phyloP scores from a whole-genome alignment of 2,329 filamentous ascomycete species.

The Magnaporthiopsis incrustans region DNA sequence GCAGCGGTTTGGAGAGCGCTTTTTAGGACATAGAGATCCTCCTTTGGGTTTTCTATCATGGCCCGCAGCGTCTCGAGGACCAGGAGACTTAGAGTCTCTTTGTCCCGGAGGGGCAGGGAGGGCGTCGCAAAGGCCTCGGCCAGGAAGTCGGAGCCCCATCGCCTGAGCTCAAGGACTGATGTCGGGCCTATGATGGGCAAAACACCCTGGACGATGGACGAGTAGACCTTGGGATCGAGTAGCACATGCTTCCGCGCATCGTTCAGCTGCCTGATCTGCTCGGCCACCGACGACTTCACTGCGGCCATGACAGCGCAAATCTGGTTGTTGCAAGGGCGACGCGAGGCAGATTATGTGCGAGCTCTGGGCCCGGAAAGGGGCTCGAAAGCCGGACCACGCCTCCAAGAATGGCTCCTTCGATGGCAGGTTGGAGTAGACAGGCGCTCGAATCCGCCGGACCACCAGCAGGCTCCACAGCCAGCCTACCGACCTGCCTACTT shows the following conservation, averaged over 20 bases:
- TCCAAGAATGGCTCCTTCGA: not conserved
- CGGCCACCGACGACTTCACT: constrained; percentile 47
- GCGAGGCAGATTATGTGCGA: not conserved
- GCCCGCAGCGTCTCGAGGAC: constrained; percentile 71
- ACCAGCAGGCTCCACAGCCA: not conserved
- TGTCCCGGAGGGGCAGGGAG: constrained; percentile 66
- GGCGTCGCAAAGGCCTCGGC: constrained; percentile 94
- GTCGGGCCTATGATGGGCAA: constrained; percentile 79
- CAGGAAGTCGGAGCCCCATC: constrained; percentile 95
- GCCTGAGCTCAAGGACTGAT: constrained; percentile 69
- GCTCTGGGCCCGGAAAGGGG: not conserved
- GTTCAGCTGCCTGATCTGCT: constrained; percentile 82
- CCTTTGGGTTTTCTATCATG: constrained; percentile 61
- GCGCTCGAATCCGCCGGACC: not conserved
- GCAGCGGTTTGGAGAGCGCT: constrained; percentile 82
- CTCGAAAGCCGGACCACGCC: not conserved
- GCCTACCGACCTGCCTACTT: too few relatives aligned
- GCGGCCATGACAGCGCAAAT: not conserved
- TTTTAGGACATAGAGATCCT: constrained; percentile 75
- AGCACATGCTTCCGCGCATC: constrained; percentile 85
- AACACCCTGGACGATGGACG: constrained; percentile 84
- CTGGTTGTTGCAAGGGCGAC: not conserved
- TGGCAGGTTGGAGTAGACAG: not conserved
- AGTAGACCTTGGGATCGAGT: constrained; percentile 79
- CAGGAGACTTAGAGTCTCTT: constrained; percentile 68